These are phyloP conservation scores for Barnettozyma botsteinii DNA, from an alignment of 805 yeast genomes.

Conservation along the genomic window DNA sequence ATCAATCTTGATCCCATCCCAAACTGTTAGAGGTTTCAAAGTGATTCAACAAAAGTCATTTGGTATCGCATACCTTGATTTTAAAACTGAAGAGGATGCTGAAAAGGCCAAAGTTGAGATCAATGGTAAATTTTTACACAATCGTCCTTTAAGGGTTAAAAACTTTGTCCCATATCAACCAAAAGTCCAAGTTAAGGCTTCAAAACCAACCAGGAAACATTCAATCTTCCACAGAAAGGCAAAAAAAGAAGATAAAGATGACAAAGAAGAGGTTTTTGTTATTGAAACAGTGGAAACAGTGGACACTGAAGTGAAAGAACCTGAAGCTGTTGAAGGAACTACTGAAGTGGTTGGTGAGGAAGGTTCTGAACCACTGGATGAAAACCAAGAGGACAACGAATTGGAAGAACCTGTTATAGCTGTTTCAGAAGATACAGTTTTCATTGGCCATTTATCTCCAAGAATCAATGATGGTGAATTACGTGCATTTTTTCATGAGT, in stretches of 20 bases:
- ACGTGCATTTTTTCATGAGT: constrained; percentile 39
- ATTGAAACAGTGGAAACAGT: not conserved
- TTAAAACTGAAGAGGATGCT: constrained; percentile 58
- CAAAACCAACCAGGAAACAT: constrained; percentile 13
- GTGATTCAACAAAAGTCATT: constrained; percentile 37
- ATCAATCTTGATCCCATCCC: constrained; percentile 48
- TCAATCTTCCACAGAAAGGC: constrained; percentile 8
- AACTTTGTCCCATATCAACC: constrained; percentile 40
- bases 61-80: constrained; percentile 83
- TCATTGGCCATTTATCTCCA: constrained; percentile 35
- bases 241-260: constrained; percentile 1
- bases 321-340: not conserved
- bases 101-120: constrained; percentile 55
- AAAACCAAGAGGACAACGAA: not conserved
- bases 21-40: constrained; percentile 43
- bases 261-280: not conserved
- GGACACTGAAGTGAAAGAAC: constrained; percentile 1
- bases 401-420: constrained; percentile 2
- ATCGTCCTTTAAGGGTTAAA: constrained; percentile 35
- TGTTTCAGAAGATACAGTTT: constrained; percentile 41
- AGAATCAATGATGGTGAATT: constrained; percentile 39
- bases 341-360: not conserved
- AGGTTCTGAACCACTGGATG: not conserved
- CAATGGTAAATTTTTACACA: constrained; percentile 52
- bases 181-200: constrained; percentile 10